phyloP scores from a whole-genome alignment of 1,139 yeast species.

The Tardiomyces depauwii region DNA sequence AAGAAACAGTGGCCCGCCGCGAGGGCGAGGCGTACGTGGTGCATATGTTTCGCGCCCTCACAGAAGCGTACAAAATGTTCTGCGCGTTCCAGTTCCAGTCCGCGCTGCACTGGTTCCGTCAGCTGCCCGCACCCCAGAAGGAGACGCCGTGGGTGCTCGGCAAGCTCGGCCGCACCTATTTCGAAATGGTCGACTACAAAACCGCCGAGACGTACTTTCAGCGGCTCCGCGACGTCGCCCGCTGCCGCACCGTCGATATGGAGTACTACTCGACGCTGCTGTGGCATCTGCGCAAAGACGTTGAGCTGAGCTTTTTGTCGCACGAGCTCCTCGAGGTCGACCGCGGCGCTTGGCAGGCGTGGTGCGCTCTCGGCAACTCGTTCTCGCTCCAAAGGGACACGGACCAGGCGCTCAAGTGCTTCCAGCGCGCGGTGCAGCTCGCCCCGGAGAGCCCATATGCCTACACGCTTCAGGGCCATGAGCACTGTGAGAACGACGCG shows the following conservation, averaged over 20 bases:
- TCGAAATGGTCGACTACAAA: slow-evolving; percentile 78
- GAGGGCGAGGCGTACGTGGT: neutral
- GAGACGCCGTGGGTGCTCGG: slow-evolving; percentile 82
- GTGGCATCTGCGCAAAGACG: slow-evolving; percentile 86
- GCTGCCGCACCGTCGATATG: slow-evolving; percentile 82
- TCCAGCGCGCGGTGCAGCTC: slow-evolving; percentile 63
- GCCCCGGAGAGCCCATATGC: slow-evolving; percentile 78
- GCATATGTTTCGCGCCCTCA: neutral
- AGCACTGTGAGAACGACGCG: slow-evolving; percentile 77
- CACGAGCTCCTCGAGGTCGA: slow-evolving; percentile 67
- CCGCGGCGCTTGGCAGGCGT: slow-evolving; percentile 62
- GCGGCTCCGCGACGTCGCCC: slow-evolving; percentile 53
- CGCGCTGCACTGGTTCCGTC: slow-evolving; percentile 59
- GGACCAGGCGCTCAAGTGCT: slow-evolving; percentile 83
- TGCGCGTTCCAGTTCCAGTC: slow-evolving; percentile 40
- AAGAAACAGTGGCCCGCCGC: neutral
- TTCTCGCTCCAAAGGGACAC: slow-evolving; percentile 78
- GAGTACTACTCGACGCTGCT: slow-evolving; percentile 80
- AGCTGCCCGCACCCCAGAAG: slow-evolving; percentile 51
- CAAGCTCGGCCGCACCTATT: slow-evolving; percentile 69
- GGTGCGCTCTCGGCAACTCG: slow-evolving; percentile 89
- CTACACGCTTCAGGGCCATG: slow-evolving; percentile 90
- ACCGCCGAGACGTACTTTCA: slow-evolving; percentile 58
- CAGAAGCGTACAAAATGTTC: neutral
- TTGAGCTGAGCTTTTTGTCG: slow-evolving; percentile 70